These are phyloP conservation scores for Saururus chinensis DNA, from an alignment of 164 flowering plant species.

Conservation along the genomic window DNA sequence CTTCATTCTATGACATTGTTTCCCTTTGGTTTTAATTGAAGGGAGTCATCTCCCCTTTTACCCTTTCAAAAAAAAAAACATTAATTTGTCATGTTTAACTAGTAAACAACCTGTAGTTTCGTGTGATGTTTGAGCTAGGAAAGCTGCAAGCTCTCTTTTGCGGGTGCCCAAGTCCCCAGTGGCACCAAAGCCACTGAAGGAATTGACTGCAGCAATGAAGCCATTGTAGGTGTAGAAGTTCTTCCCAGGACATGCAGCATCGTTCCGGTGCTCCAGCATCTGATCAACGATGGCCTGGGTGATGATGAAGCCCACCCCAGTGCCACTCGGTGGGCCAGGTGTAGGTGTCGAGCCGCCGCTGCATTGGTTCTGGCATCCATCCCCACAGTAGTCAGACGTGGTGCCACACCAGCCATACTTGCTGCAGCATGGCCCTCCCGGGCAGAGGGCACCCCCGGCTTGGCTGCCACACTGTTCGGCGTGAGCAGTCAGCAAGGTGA, in stretches of 20 bases:
- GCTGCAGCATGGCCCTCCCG: neutral
- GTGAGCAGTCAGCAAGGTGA: neutral
- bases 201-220: slow-evolving; percentile 31
- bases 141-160: slow-evolving; percentile 66
- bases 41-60: no score
- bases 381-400: neutral
- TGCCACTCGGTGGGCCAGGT: neutral
- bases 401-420: neutral
- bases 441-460: neutral
- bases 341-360: no score
- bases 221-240: slow-evolving; percentile 43
- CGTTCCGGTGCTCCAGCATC: slow-evolving; percentile 32
- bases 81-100: no score
- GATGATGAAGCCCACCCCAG: neutral
- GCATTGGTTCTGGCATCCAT: neutral
- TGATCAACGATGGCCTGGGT: neutral
- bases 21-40: no score
- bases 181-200: slow-evolving; percentile 44
- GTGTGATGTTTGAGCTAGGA: slow-evolving; percentile 75
- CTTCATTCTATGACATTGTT: no score
- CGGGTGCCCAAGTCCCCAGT: slow-evolving; percentile 27
- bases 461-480: neutral
- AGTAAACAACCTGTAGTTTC: slow-evolving; percentile 42
- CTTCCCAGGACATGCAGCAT: slow-evolving; percentile 53
- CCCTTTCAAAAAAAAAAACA: no score